Percentiles rank a stretch among this genome's conserved stretches.
These are phyloP conservation scores for Rhizopogon sp. DNA, from an alignment of 768 basidiomycete species.

Conservation along the genomic window DNA sequence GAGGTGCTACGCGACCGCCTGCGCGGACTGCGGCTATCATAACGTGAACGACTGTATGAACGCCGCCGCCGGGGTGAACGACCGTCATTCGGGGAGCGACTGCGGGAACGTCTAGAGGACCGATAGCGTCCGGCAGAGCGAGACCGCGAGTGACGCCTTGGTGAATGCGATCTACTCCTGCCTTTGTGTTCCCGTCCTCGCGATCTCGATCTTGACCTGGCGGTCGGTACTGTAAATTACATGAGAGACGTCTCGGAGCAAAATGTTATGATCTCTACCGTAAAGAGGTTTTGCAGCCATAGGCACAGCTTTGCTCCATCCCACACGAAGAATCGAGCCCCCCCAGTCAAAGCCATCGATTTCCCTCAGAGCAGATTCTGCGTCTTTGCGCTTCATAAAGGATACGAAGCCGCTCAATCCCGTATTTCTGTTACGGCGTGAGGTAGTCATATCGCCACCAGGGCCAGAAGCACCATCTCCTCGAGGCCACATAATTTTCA, in stretches of 20 bases:
- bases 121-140: conserved; percentile 33
- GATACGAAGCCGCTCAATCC: conserved; percentile 96
- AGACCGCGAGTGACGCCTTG: conserved; percentile 30
- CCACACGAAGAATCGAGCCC: conserved; percentile 79
- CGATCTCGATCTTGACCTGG: conserved; percentile 30
- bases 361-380: conserved; percentile 83
- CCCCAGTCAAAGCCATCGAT: conserved; percentile 96
- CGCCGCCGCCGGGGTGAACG: conserved; percentile 39
- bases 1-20: conserved; percentile 30
- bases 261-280: conserved; percentile 41
- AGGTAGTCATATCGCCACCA: conserved; percentile 70
- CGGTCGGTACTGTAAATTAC: conserved; percentile 1
- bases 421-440: conserved; percentile 63
- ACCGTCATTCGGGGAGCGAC: conserved; percentile 40
- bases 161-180: conserved; percentile 22
- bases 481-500: conserved; percentile 99
- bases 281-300: conserved; percentile 76
- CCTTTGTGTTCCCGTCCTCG: conserved; percentile 22
- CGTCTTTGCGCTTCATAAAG: conserved; percentile 90
- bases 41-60: conserved; percentile 36
- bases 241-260: neutral
- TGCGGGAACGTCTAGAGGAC: conserved; percentile 43
- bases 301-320: conserved; percentile 97
- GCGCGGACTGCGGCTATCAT: conserved; percentile 43
- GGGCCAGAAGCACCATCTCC: conserved; percentile 64